Conservation (phyloP, 2,329 filamentous ascomycete species). For the Ophiosphaerella korrae region DNA sequence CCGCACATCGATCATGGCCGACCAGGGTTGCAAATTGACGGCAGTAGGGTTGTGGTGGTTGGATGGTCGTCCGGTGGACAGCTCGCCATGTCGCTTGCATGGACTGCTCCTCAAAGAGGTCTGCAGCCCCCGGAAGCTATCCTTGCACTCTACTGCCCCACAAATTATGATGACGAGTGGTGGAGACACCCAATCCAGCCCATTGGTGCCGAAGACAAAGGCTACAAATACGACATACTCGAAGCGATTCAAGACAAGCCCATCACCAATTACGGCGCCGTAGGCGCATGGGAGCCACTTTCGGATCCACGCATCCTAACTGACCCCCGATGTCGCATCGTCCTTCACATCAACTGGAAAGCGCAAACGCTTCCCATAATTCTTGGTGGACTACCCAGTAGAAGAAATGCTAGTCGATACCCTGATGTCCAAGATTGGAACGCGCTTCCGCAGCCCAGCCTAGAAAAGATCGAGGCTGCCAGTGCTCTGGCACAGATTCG, state of each 20-base stretch:
- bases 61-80: constrained; percentile 58
- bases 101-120: constrained; percentile 35
- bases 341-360: constrained; percentile 53
- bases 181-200: constrained; percentile 7
- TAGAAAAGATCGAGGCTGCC: constrained; percentile 1
- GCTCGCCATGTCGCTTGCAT: constrained; percentile 52
- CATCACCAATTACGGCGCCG: constrained; percentile 9
- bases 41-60: constrained; percentile 46
- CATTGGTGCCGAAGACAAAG: constrained; percentile 19
- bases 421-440: background rate
- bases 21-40: constrained; percentile 35
- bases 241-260: constrained; percentile 33
- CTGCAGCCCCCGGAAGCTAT: constrained; percentile 50
- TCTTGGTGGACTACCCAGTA: constrained; percentile 27
- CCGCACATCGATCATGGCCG: constrained; percentile 9
- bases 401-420: background rate
- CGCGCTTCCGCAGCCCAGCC: constrained; percentile 13
- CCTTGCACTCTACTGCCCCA: constrained; percentile 53
- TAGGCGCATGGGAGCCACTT: constrained; percentile 23
- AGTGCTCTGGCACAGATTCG: constrained; percentile 6
- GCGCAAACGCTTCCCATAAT: constrained; percentile 47
- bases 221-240: constrained; percentile 30
- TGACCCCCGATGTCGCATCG: constrained; percentile 47
- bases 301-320: constrained; percentile 39
- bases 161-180: constrained; percentile 44